These are phyloP conservation scores for Solanum phureja DNA, from an alignment of 257 asterid species.

Conservation along the genomic window DNA sequence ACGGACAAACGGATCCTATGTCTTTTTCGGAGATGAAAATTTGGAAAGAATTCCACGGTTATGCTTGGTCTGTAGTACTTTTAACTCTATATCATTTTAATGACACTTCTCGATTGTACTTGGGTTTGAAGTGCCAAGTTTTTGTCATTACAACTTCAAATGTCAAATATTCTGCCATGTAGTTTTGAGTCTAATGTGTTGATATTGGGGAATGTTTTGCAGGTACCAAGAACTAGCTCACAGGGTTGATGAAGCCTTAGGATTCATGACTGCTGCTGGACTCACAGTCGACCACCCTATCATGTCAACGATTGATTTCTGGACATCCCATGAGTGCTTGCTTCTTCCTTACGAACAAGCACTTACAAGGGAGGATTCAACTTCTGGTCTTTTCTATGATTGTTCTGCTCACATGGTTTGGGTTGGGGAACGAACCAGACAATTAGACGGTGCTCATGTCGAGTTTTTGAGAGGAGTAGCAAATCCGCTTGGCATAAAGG, in stretches of 20 bases:
- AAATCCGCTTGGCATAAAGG: conserved; percentile 77
- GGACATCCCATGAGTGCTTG: conserved; percentile 83
- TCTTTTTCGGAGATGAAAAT: not conserved
- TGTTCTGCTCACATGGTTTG: conserved; percentile 89
- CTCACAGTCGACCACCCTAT: conserved; percentile 67
- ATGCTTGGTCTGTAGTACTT: not conserved
- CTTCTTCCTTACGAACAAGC: conserved; percentile 72
- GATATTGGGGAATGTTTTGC: not conserved
- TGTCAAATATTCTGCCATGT: too few relatives aligned
- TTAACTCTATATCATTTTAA: not conserved
- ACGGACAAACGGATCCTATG: not conserved
- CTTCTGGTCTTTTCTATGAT: conserved; percentile 66
- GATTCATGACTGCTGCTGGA: conserved; percentile 87
- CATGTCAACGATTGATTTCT: conserved; percentile 66
- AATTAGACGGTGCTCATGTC: conserved; percentile 66
- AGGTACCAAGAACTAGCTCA: conserved; percentile 82
- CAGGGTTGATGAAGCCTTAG: conserved; percentile 74
- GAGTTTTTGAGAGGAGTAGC: conserved; percentile 76
- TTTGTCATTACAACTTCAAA: too few relatives aligned
- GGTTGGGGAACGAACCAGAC: conserved; percentile 81
- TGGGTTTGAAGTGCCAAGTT: too few relatives aligned
- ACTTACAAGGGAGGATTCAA: conserved; percentile 64
- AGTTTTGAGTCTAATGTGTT: not conserved
- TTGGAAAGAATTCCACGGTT: not conserved
- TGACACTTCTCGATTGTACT: too few relatives aligned